Evolutionary conservation across 495 filamentous ascomycete genomes (phyloP), one percentile per base, ranked within the genome.

Genomic region (Apodospora peruviana): DNA sequence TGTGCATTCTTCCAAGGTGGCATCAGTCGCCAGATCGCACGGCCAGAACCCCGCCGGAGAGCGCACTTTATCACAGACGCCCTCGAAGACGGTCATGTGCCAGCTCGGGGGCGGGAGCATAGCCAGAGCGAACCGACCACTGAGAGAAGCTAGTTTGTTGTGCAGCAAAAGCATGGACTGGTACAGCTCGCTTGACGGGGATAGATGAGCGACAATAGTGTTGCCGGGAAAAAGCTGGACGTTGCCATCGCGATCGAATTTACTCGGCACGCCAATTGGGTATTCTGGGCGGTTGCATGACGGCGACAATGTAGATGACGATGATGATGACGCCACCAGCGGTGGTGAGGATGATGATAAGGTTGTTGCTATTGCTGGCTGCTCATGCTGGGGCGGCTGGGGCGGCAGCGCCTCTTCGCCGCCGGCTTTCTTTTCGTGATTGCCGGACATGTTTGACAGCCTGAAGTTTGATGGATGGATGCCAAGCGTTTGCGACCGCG

Each of bases 61-160:
- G n/a, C 52, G 51, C 14, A 51, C 50, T n/a, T 40, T 32, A 36
- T 58, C 53, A 27, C 56, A 54, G n/a, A 55, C 53, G 32, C 59
- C 56, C 23, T 55, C 59, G 48, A 62, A 62, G 23, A 59, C 35
- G 21, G 59, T 55, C 56, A 57, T 59, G 48, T 59, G 59, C 56
- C 53, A 62, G 43, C 50, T 53, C 2, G 40, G 17, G 3, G 56
- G 59, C n/a, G 53, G 56, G 2, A 62, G 52, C 7, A 62, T 40
- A 14, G 50, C 38, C 22, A 53, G 51, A 4, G 55, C 45, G 0
- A 10, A 10, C 1, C 50, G 11, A 4, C 54, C 32, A 2, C 40
- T 40, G 24, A 44, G 47, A 14, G 47, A 11, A 19, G 40, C 36
- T 2, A 56, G 47, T 9, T 39, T 44, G 1, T 29, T 42, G 36